Conservation (phyloP, 2,329 filamentous ascomycete genomes). For the Pseudocercospora cruenta region DNA sequence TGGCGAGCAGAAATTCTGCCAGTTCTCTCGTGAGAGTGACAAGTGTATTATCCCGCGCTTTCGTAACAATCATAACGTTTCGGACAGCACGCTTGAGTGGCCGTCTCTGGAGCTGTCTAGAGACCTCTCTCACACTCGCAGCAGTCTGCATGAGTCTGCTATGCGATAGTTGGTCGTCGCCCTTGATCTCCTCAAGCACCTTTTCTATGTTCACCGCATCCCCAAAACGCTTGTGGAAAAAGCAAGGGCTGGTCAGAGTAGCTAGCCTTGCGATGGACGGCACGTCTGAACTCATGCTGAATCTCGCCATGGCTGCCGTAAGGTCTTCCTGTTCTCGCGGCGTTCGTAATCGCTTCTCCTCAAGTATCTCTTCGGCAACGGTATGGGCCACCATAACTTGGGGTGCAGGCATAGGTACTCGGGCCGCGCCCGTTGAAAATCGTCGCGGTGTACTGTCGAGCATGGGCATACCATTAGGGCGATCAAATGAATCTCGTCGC, state of each 20-base stretch:
- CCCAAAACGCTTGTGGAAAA: conserved; percentile 96
- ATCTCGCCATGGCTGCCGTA: conserved; percentile 31
- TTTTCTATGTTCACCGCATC: conserved; percentile 93
- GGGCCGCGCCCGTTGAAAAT: conserved; percentile 39
- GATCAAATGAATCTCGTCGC: conserved; percentile 39
- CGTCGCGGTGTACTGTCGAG: conserved; percentile 38
- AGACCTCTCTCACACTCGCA: conserved; percentile 91
- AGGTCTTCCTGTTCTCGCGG: conserved; percentile 35
- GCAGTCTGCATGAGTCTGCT: conserved; percentile 93
- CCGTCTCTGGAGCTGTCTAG: conserved; percentile 87
- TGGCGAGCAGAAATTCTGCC: conserved; percentile 82
- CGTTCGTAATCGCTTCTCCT: conserved; percentile 32
- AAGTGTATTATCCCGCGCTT: conserved; percentile 91
- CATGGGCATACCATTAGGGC: conserved; percentile 31
- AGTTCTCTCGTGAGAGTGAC: conserved; percentile 88
- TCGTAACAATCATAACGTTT: conserved; percentile 98
- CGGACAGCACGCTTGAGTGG: conserved; percentile 89
- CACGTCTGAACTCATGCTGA: conserved; percentile 34
- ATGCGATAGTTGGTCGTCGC: conserved; percentile 87
- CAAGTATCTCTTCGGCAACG: conserved; percentile 33
- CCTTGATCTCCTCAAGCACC: conserved; percentile 91
- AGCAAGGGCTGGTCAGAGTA: conserved; percentile 87
- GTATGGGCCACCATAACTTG: conserved; percentile 37
- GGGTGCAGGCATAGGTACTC: conserved; percentile 38
- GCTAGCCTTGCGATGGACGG: conserved; percentile 55